These are phyloP conservation scores for Cornus kousa DNA, from an alignment of 148 eudicot genomes.

Conservation along the genomic window DNA sequence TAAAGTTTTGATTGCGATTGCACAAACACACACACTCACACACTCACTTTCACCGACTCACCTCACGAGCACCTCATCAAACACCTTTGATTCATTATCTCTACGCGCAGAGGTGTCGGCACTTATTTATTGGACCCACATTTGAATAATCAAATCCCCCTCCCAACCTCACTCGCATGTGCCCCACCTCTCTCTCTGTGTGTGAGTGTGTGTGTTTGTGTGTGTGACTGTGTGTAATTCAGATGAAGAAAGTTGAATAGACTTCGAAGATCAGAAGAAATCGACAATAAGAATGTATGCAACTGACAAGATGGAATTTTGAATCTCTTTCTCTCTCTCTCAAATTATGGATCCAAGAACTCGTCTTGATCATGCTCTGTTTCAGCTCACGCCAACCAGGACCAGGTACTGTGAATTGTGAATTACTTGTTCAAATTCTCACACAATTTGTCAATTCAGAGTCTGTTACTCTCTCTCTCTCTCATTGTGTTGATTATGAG, in stretches of 20 bases:
- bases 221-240: background rate
- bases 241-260: background rate
- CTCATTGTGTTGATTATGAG: background rate
- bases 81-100: background rate
- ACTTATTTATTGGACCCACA: conserved; percentile 7
- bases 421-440: background rate
- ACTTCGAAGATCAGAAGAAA: background rate
- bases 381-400: conserved; percentile 86
- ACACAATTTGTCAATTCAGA: background rate
- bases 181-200: conserved; percentile 1
- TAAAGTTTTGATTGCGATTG: background rate
- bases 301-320: background rate
- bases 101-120: background rate
- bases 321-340: background rate
- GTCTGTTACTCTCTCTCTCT: background rate
- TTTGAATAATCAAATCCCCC: conserved; percentile 14
- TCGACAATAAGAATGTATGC: too few species aligned
- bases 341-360: conserved; percentile 53
- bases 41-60: background rate
- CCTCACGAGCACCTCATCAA: conserved; percentile 9
- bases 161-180: conserved; percentile 12
- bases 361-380: conserved; percentile 63
- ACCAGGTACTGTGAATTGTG: conserved; percentile 46
- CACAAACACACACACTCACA: background rate
- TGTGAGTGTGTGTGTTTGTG: too few species aligned